phyloP scores from a whole-genome alignment of 2,329 filamentous ascomycete genomes.

The Trichoderma sp. region DNA sequence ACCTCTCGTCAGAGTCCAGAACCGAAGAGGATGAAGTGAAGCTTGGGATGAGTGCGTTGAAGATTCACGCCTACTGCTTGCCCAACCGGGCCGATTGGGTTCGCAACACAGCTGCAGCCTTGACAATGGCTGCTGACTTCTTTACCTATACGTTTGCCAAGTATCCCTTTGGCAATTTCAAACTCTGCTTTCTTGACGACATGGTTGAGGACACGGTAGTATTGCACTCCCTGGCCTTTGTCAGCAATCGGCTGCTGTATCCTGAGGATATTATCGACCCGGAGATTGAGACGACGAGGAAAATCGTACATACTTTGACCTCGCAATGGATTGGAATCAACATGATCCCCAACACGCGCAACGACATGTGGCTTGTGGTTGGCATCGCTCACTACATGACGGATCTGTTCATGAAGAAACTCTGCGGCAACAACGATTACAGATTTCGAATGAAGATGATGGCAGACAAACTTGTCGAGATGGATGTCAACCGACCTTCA shows the following conservation, averaged over 20 bases:
- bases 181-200: constrained; percentile 92
- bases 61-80: constrained; percentile 87
- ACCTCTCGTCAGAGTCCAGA: constrained; percentile 78
- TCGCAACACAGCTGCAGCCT: constrained; percentile 78
- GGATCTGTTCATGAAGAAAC: constrained; percentile 82
- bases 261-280: constrained; percentile 82
- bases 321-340: constrained; percentile 94
- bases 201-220: constrained; percentile 70
- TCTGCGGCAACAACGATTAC: constrained; percentile 94
- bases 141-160: constrained; percentile 84
- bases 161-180: constrained; percentile 90
- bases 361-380: constrained; percentile 84
- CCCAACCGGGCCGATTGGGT: constrained; percentile 79
- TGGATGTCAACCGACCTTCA: constrained; percentile 79
- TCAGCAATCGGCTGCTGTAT: constrained; percentile 81
- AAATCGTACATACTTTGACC: constrained; percentile 77
- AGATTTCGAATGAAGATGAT: constrained; percentile 83
- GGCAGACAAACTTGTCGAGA: constrained; percentile 75
- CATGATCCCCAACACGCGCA: constrained; percentile 76
- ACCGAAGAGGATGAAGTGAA: constrained; percentile 90
- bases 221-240: constrained; percentile 79
- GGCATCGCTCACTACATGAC: constrained; percentile 95
- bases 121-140: constrained; percentile 85
- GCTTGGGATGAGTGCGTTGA: constrained; percentile 81
- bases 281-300: constrained; percentile 75